These are phyloP conservation scores for Histomonas meleagridis DNA, from an alignment of 208 protist genomes.

Conservation along the genomic window DNA sequence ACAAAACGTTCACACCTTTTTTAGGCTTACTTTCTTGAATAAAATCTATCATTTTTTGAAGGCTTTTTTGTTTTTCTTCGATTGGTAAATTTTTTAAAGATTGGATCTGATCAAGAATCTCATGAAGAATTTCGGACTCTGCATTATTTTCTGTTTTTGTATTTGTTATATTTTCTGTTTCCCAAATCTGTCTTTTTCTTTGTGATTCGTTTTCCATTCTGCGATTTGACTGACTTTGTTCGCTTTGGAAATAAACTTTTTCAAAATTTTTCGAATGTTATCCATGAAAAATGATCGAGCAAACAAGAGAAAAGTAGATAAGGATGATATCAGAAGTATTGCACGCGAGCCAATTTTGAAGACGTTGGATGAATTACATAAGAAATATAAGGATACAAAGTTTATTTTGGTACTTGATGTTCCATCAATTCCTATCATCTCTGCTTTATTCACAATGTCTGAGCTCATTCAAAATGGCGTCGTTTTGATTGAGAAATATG, in stretches of 20 bases:
- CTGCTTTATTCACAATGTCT: neutral
- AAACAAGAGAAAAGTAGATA: too few species aligned
- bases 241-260: too few species aligned
- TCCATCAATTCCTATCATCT: neutral
- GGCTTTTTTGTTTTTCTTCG: neutral
- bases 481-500: neutral
- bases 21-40: neutral
- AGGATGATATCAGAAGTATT: too few species aligned
- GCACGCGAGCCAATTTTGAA: too few species aligned
- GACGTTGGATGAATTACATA: too few species aligned
- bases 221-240: too few species aligned
- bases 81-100: neutral
- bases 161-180: too few species aligned
- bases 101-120: neutral
- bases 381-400: neutral
- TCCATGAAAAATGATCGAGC: too few species aligned
- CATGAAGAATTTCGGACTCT: neutral
- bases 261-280: too few species aligned
- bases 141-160: too few species aligned
- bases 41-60: neutral
- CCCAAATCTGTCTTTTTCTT: too few species aligned
- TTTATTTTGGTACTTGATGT: slow-evolving; percentile 4
- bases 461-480: neutral
- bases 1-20: neutral
- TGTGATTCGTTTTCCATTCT: too few species aligned